phyloP scores from a whole-genome alignment of 345 rosid genomes.

The Salix viminalis region DNA sequence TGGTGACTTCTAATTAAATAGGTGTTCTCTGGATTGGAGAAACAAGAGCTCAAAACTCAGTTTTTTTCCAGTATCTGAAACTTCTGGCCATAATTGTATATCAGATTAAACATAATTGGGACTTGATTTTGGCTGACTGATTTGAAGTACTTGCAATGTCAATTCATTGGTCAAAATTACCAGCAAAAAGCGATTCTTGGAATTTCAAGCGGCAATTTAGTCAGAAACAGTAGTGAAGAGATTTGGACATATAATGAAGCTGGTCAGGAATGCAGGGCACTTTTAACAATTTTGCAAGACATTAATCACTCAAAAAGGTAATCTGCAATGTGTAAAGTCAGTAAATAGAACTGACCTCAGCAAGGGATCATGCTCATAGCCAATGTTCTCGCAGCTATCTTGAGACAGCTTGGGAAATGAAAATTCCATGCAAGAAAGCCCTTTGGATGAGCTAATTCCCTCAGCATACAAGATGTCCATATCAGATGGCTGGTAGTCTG shows the following conservation, averaged over 20 bases:
- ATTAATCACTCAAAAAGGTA: not conserved
- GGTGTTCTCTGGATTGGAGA: too few species aligned
- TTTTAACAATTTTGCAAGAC: not conserved
- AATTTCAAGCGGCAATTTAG: not conserved
- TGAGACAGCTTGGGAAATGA: conserved; percentile 43
- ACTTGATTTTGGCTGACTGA: too few species aligned
- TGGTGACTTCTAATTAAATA: not conserved
- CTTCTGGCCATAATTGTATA: too few species aligned
- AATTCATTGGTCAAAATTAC: not conserved
- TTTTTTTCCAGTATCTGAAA: too few species aligned
- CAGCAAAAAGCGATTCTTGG: not conserved
- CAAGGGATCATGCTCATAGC: conserved; percentile 42
- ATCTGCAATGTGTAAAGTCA: not conserved
- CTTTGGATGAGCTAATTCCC: conserved; percentile 60
- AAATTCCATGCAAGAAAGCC: conserved; percentile 72
- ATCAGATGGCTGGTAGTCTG: conserved; percentile 70
- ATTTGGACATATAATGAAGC: not conserved
- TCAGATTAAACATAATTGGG: too few species aligned
- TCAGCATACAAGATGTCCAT: conserved; percentile 80
- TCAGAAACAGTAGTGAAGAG: not conserved
- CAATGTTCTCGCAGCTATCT: conserved; percentile 26
- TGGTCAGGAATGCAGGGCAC: not conserved
- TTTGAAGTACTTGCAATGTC: not conserved
- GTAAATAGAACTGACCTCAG: conserved; percentile 41
- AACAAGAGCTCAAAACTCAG: too few species aligned